Evolutionary conservation across 257 asterid genomes (phyloP).

Genomic region (Scutellaria barbata): DNA sequence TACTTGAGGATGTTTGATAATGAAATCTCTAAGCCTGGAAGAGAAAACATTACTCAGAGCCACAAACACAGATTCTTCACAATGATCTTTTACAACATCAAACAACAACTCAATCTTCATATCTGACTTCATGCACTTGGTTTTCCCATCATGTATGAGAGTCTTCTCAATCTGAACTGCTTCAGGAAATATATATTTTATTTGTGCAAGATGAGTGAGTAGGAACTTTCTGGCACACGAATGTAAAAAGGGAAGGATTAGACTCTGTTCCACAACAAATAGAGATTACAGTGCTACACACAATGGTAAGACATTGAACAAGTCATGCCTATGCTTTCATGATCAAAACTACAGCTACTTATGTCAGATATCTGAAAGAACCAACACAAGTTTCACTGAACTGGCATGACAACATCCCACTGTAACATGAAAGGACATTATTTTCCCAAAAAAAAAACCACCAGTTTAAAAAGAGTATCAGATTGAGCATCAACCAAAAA

Average conservation of each 20-base stretch:
- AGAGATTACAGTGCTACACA: slow-evolving; percentile 2
- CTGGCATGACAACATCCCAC: slow-evolving; percentile 8
- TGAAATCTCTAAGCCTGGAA: slow-evolving; percentile 60
- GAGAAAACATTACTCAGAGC: slow-evolving; percentile 71
- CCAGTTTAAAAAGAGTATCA: neutral
- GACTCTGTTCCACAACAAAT: slow-evolving; percentile 18
- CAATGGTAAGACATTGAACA: slow-evolving; percentile 10
- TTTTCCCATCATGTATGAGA: slow-evolving; percentile 66
- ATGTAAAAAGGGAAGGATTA: slow-evolving; percentile 30
- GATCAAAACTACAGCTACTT: slow-evolving; percentile 14
- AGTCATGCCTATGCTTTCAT: neutral
- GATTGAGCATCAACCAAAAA: slow-evolving; percentile 7
- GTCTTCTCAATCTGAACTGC: slow-evolving; percentile 73
- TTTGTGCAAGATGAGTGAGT: slow-evolving; percentile 73
- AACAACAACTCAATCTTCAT: slow-evolving; percentile 54
- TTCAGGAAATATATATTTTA: slow-evolving; percentile 76
- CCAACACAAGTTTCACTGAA: neutral
- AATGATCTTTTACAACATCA: slow-evolving; percentile 65
- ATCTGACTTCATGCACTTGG: slow-evolving; percentile 75
- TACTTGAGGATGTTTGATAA: slow-evolving; percentile 65
- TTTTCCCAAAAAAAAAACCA: neutral
- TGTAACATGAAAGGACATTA: neutral
- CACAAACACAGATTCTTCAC: slow-evolving; percentile 58
- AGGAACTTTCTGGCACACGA: slow-evolving; percentile 58
- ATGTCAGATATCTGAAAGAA: neutral